phyloP scores from a whole-genome alignment of 1,284 basidiomycete genomes.

The Ceratobasidium papillatum region DNA sequence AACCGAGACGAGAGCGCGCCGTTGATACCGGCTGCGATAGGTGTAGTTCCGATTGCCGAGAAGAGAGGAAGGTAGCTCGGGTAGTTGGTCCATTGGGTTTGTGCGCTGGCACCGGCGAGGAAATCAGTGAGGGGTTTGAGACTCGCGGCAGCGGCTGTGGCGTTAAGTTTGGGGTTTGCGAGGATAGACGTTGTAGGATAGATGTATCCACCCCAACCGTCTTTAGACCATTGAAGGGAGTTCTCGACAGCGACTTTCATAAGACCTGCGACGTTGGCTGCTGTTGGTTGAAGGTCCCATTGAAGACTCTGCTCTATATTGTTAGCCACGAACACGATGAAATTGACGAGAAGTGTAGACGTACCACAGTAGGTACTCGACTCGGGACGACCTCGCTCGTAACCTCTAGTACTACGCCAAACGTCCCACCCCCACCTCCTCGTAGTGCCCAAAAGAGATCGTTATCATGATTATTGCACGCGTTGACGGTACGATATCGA shows the following conservation, averaged over 20 bases:
- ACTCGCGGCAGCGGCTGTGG: slow-evolving; percentile 5
- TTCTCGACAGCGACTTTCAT: slow-evolving; percentile 7
- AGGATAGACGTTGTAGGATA: slow-evolving; percentile 14
- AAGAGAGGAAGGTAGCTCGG: slow-evolving; percentile 8
- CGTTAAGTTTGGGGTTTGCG: slow-evolving; percentile 18
- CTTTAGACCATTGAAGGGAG: slow-evolving; percentile 27
- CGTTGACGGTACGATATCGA: slow-evolving; percentile 3
- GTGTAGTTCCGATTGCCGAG: background rate
- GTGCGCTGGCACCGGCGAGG: background rate
- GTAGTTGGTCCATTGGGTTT: background rate
- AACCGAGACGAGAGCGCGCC: slow-evolving; percentile 21
- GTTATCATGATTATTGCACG: slow-evolving; percentile 52
- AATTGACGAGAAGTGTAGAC: background rate
- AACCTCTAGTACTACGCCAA: slow-evolving; percentile 38
- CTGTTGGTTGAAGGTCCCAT: slow-evolving; percentile 10
- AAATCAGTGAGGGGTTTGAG: slow-evolving; percentile 24
- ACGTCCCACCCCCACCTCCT: slow-evolving; percentile 41
- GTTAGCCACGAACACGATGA: background rate
- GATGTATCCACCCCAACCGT: slow-evolving; percentile 43
- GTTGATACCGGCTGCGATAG: slow-evolving; percentile 3
- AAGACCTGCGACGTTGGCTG: background rate
- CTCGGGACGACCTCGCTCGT: slow-evolving; percentile 28
- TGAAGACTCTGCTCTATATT: background rate
- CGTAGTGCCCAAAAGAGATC: slow-evolving; percentile 42
- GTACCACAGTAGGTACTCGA: background rate